Evolutionary conservation across 805 yeast species (phyloP).

Genomic region (Yarrowia keelungensis): DNA sequence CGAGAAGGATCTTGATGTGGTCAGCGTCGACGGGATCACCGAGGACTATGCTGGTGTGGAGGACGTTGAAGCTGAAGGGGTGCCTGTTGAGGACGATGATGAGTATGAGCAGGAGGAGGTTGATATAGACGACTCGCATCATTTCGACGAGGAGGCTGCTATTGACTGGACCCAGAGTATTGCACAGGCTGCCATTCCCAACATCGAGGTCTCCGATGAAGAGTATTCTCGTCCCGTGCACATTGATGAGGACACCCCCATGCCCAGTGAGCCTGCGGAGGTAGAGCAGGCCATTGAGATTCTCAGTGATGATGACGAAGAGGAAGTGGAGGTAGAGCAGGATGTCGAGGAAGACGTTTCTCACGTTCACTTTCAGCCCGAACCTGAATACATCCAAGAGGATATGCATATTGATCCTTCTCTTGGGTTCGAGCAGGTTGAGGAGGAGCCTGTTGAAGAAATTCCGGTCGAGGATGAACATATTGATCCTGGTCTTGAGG

Average conservation of each 20-base stretch:
- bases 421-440: not conserved
- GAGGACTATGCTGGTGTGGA: slow-evolving; percentile 35
- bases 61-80: slow-evolving; percentile 35
- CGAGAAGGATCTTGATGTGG: slow-evolving; percentile 38
- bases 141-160: slow-evolving; percentile 6
- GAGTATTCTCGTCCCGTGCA: slow-evolving; percentile 15
- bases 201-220: slow-evolving; percentile 12
- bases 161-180: slow-evolving; percentile 21
- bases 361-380: not conserved
- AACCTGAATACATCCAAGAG: not conserved
- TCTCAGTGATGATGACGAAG: not conserved
- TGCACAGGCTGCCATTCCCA: slow-evolving; percentile 27
- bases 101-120: not conserved
- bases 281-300: slow-evolving; percentile 4
- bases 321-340: not conserved
- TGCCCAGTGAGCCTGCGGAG: not conserved
- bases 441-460: not conserved
- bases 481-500: not conserved
- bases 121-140: not conserved
- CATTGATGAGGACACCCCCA: not conserved
- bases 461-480: not conserved
- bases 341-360: not conserved
- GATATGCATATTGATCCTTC: slow-evolving; percentile 16
- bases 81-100: slow-evolving; percentile 36
- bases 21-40: slow-evolving; percentile 17